Evolutionary conservation across 2,329 filamentous ascomycete genomes (phyloP), one percentile per base, ranked within the genome.

Genomic region (Sordariomycetes sp.): DNA sequence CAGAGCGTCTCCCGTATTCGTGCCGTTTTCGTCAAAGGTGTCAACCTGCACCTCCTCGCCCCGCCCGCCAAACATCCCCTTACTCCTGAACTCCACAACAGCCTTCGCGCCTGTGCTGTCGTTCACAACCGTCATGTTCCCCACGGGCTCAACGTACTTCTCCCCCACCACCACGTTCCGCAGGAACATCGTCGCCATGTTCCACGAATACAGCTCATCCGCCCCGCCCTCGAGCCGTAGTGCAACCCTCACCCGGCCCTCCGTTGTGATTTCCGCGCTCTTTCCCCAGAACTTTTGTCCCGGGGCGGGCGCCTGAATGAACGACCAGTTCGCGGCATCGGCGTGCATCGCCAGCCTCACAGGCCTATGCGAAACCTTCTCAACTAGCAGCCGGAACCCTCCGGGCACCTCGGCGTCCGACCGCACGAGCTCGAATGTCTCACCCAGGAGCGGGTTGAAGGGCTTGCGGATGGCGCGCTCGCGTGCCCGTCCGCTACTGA

Each of bases 231-330:
- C 64, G 55, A 86, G 69, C 28, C 80, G 86, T 32, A 99, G 75
- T 46, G 86, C 83, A 46, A 97, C 78, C 54, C 92, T 83, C 3
- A 90, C 86, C 28, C 90, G 88, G 2, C 94, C 94, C 58, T 97
- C 93, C 0, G 91, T 97, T 61, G 89, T 94, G 61, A 99, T 84
- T 71, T 99, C 94, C 2, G 90, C 90, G 58, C 88, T 93, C 76
- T 97, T 97, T 59, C 94, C 94, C 94, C 94, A 97, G 75, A 99
- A 99, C 69, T 97, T 97, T 69, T 99, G 93, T 24, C 88, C 87
- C 0, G 94, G 94, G 59, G 88, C 86, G 0, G 94, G 90, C 4
- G 88, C 89, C 69, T 97, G 94, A 1, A 89, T 80, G 61, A 96
- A 86, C 2, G 88, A 90, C 94, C 94, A 99, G 59, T 82, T 77